These are phyloP conservation scores for Scheffersomyces lignicola DNA, from an alignment of 1,139 yeast genomes.

Conservation along the genomic window DNA sequence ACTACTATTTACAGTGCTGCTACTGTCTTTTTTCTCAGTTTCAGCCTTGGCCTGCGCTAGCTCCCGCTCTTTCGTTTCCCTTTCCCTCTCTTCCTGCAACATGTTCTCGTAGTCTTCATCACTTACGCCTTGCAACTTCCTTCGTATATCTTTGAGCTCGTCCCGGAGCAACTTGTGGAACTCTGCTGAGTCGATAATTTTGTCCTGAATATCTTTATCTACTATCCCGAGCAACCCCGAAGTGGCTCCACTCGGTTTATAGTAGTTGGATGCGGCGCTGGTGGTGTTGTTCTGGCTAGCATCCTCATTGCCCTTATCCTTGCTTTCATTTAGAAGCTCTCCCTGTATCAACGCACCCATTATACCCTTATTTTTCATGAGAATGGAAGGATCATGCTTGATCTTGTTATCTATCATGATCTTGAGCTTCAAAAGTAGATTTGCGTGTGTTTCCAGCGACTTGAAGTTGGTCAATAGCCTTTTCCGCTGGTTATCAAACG, in stretches of 20 bases:
- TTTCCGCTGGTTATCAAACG: constrained; percentile 49
- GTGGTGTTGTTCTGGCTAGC: not conserved
- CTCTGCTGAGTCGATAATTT: constrained; percentile 44
- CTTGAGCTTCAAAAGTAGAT: constrained; percentile 41
- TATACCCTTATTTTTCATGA: constrained; percentile 51
- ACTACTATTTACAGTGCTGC: constrained; percentile 11
- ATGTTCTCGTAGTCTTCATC: constrained; percentile 41
- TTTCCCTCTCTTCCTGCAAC: constrained; percentile 18
- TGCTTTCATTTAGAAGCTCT: constrained; percentile 34
- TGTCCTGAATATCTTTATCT: constrained; percentile 48
- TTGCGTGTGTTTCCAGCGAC: constrained; percentile 42
- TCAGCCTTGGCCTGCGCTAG: constrained; percentile 10
- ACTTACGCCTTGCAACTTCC: constrained; percentile 35
- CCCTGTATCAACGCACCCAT: constrained; percentile 57
- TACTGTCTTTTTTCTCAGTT: constrained; percentile 9
- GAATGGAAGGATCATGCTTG: constrained; percentile 48
- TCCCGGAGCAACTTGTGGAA: constrained; percentile 33
- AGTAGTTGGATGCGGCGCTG: not conserved
- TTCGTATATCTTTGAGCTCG: constrained; percentile 37
- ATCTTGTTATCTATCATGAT: constrained; percentile 49
- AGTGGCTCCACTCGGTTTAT: constrained; percentile 10
- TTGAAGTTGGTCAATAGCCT: constrained; percentile 45
- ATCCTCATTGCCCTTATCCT: constrained; percentile 8
- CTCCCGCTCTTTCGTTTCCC: constrained; percentile 10
- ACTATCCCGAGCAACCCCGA: constrained; percentile 36